Conservation (phyloP, 2,329 filamentous ascomycete species). For the Verticillium albo-atrum region DNA sequence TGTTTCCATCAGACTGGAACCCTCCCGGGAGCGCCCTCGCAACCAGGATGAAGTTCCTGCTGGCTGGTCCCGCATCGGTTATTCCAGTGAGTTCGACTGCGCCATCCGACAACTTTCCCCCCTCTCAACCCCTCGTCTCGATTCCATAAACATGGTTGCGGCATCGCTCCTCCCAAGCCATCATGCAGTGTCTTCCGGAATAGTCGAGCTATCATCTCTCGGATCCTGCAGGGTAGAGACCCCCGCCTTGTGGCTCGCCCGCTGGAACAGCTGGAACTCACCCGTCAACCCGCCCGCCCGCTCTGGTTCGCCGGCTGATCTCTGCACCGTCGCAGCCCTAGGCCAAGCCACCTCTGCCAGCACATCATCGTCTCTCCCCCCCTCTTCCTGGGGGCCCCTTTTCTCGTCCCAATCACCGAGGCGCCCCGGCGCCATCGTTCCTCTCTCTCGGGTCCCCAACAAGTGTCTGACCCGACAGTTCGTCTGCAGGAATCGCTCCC, state of each 20-base stretch:
- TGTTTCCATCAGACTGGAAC: not conserved
- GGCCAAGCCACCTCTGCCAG: conserved; percentile 11
- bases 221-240: not conserved
- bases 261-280: not conserved
- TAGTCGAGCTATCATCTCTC: not conserved
- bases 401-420: not conserved
- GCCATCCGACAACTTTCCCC: not conserved
- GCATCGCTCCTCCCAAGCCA: not conserved
- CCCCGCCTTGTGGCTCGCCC: not conserved
- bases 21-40: not conserved
- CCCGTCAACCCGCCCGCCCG: not conserved
- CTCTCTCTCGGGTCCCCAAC: conserved; percentile 11
- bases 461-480: conserved; percentile 12
- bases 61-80: not conserved
- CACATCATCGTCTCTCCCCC: conserved; percentile 2
- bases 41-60: not conserved
- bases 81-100: too few relatives aligned
- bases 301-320: conserved; percentile 3
- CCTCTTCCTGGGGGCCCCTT: not conserved
- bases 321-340: conserved; percentile 7
- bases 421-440: conserved; percentile 7
- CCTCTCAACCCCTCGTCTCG: not conserved
- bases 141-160: not conserved
- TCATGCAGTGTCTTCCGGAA: conserved; percentile 2
- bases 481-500: conserved; percentile 10